Conservation (phyloP, 345 rosid species). For the Lepidium didymum region DNA sequence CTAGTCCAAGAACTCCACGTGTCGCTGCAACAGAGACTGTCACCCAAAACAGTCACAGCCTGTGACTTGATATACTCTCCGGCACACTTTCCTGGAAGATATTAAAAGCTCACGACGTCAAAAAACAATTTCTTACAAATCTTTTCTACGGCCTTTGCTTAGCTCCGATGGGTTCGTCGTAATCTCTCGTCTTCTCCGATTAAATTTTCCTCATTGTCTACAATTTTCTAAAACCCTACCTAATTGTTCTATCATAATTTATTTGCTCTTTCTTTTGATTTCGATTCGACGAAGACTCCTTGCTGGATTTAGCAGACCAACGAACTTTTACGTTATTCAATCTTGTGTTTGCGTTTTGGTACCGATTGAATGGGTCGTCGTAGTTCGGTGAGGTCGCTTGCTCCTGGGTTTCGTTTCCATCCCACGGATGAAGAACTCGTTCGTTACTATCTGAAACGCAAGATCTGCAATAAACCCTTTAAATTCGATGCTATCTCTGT, state of each 20-base stretch:
- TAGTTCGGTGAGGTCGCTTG: conserved; percentile 41
- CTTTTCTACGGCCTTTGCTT: neutral
- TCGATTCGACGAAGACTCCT: neutral
- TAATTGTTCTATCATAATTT: neutral
- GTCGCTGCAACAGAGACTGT: neutral
- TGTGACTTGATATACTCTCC: neutral
- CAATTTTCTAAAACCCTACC: neutral
- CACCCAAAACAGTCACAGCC: neutral
- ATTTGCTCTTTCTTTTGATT: neutral
- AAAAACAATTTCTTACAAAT: neutral
- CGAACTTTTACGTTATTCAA: neutral
- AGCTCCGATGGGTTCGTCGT: conserved; percentile 2
- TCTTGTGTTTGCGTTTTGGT: neutral
- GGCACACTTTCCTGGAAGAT: conserved; percentile 15
- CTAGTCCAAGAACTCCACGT: conserved; percentile 1
- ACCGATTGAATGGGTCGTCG: conserved; percentile 43
- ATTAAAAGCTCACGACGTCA: neutral
- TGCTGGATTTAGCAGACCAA: neutral
- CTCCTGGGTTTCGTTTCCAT: conserved; percentile 92
- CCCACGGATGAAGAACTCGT: conserved; percentile 94
- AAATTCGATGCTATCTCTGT: conserved; percentile 71
- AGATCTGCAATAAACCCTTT: conserved; percentile 62
- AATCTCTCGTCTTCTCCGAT: conserved; percentile 8
- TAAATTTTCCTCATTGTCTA: neutral
- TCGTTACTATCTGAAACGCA: conserved; percentile 84